A percentile compares a stretch with the other conserved stretches of the same genome.
Conservation (phyloP, 106 monocot species). For the Dendrobium catenatum region DNA sequence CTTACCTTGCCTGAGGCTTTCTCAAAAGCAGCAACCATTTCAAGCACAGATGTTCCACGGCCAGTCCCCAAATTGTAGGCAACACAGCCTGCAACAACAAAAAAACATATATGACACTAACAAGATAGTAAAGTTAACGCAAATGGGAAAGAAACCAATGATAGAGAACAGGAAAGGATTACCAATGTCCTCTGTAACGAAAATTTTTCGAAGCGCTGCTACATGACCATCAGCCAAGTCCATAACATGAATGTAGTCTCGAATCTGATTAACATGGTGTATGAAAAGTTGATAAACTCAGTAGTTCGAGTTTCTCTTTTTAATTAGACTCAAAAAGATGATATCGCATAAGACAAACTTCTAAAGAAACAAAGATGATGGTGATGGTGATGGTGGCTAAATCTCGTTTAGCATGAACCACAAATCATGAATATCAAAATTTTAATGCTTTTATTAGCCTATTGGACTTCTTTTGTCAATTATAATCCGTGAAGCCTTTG, state of each 20-base stretch:
- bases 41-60: slow-evolving; percentile 62
- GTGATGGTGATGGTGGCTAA: not conserved
- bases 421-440: not conserved
- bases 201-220: slow-evolving; percentile 65
- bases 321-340: not conserved
- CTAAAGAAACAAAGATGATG: slow-evolving; percentile 1
- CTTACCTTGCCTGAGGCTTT: slow-evolving; percentile 75
- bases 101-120: not conserved
- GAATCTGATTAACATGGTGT: slow-evolving; percentile 18
- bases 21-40: slow-evolving; percentile 93
- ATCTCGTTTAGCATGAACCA: not conserved
- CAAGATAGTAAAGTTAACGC: not conserved
- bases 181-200: slow-evolving; percentile 24
- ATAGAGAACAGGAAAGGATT: not conserved
- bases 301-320: not conserved
- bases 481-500: no score
- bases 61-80: slow-evolving; percentile 92
- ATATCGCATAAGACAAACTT: not conserved
- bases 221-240: slow-evolving; percentile 82
- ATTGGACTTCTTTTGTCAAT: no score
- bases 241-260: slow-evolving; percentile 65
- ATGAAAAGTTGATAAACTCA: not conserved
- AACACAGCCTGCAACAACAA: slow-evolving; percentile 54
- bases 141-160: not conserved
- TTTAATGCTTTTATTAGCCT: not conserved